Base-by-base conservation (phyloP, 495 filamentous ascomycete species). In the Aspergillus egyptiacus region DNA sequence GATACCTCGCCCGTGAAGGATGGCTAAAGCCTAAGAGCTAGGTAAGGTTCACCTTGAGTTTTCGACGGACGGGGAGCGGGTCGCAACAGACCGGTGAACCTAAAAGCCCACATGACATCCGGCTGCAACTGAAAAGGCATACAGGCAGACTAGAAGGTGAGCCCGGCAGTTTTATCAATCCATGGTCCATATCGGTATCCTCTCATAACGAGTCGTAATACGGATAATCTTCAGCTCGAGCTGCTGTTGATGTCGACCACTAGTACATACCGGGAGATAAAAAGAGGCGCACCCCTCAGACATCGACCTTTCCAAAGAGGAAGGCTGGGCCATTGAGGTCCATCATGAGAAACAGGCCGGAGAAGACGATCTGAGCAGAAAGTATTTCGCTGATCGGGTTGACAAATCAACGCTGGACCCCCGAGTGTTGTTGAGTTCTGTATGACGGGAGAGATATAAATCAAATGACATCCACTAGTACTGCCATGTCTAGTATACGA, bases 61-160 rank as follows among this genome's bases (percentile, higher is more conserved):
- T 33, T 23, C 24, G 54, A 59, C 45, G 56, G 54, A 61, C 53
- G 49, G 56, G 60, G 54, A 66, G 54, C 62, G 66, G 64, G 64
- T 68, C 62, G 41, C n/a, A 60, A 65, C 54, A 57, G 59, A 66
- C 60, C 64, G 62, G 64, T 64, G 61, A 71, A 68, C 64, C 54
- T 66, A 64, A 67, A 60, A 25, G 61, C 43, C 56, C 65, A 56
- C 64, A 69, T 68, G 64, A 68, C 61, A 66, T 66, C 48, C 63
- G n/a, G n/a, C n/a, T n/a, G n/a, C n/a, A n/a, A n/a, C n/a, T n/a
- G n/a, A n/a, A n/a, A n/a, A n/a, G n/a, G n/a, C n/a, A n/a, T n/a
- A n/a, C n/a, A 53, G 53, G 48, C 50, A 45, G 49, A 46, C 33
- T 9, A 22, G 17, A 27, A 8, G 17, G 25, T 42, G n/a, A n/a